phyloP scores from a whole-genome alignment of 78 protist genomes.

The Anaeramoeba flamelloides region DNA sequence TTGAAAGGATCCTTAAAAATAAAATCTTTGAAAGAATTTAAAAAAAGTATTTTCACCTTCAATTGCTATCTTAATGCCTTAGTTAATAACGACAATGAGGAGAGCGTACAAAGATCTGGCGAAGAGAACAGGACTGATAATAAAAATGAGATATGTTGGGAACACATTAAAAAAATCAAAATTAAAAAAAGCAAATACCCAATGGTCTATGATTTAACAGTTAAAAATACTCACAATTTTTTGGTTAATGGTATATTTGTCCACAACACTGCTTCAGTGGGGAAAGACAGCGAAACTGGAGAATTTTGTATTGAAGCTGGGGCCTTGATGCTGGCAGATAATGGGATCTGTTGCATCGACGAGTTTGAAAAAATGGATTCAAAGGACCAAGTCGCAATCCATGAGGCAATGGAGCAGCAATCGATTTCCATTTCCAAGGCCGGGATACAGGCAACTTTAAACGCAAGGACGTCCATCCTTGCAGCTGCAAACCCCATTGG shows the following conservation, averaged over 20 bases:
- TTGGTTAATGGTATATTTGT: neutral
- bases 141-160: neutral
- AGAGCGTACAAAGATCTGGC: too few relatives aligned
- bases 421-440: slow-evolving; percentile 94
- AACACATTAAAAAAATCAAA: neutral
- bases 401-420: slow-evolving; percentile 99
- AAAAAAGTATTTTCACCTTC: too few relatives aligned
- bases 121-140: too few relatives aligned
- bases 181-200: neutral
- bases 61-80: too few relatives aligned
- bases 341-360: slow-evolving; percentile 97
- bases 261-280: slow-evolving; percentile 65
- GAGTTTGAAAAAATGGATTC: slow-evolving; percentile 96
- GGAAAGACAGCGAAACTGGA: slow-evolving; percentile 82
- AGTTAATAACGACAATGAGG: too few relatives aligned
- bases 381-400: slow-evolving; percentile 87
- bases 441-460: slow-evolving; percentile 90
- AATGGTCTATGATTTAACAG: neutral
- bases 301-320: slow-evolving; percentile 98
- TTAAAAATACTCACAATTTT: neutral
- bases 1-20: too few relatives aligned
- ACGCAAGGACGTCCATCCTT: slow-evolving; percentile 84
- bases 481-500: slow-evolving; percentile 83
- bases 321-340: slow-evolving; percentile 98
- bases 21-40: too few relatives aligned